phyloP scores from a whole-genome alignment of 2,329 filamentous ascomycete species.

The Blumeria graminis region DNA sequence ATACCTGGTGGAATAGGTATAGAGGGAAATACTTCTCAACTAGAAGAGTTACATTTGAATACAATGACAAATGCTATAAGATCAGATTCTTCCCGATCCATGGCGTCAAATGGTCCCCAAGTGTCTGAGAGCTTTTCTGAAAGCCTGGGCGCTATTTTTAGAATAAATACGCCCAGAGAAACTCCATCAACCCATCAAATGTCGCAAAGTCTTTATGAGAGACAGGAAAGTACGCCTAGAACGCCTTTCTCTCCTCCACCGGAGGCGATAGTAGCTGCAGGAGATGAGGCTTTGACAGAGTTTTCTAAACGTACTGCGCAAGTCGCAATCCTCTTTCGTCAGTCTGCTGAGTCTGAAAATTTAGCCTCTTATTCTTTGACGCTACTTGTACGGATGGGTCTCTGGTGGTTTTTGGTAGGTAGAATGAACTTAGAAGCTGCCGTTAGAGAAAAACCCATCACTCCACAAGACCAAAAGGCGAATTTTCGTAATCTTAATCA shows the following conservation, averaged over 20 bases:
- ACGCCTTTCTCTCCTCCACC: slow-evolving; percentile 7
- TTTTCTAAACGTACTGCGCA: slow-evolving; percentile 51
- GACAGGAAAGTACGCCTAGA: slow-evolving; percentile 3
- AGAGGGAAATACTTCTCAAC: slow-evolving; percentile 5
- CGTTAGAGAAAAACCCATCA: slow-evolving; percentile 38
- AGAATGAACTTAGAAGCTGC: slow-evolving; percentile 49
- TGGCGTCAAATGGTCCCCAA: slow-evolving; percentile 2
- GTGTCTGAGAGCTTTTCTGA: slow-evolving; percentile 2
- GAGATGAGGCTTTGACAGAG: slow-evolving; percentile 39
- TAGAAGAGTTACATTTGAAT: slow-evolving; percentile 11
- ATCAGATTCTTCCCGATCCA: slow-evolving; percentile 4
- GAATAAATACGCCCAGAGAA: background rate
- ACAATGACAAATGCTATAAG: slow-evolving; percentile 10
- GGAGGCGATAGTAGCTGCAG: slow-evolving; percentile 9
- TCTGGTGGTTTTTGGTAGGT: slow-evolving; percentile 82
- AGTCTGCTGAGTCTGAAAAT: slow-evolving; percentile 52
- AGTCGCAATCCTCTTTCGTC: slow-evolving; percentile 48
- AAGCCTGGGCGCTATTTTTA: background rate
- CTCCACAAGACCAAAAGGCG: slow-evolving; percentile 27
- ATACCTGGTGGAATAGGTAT: background rate
- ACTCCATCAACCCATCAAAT: background rate
- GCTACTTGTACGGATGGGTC: slow-evolving; percentile 45
- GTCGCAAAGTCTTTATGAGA: slow-evolving; percentile 2
- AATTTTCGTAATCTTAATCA: slow-evolving; percentile 39
- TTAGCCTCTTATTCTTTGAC: slow-evolving; percentile 38